Percentiles rank a stretch among this genome's conserved stretches.
Evolutionary conservation across 2,329 filamentous ascomycete genomes (phyloP).

Genomic region (Blastomyces gilchristii): DNA sequence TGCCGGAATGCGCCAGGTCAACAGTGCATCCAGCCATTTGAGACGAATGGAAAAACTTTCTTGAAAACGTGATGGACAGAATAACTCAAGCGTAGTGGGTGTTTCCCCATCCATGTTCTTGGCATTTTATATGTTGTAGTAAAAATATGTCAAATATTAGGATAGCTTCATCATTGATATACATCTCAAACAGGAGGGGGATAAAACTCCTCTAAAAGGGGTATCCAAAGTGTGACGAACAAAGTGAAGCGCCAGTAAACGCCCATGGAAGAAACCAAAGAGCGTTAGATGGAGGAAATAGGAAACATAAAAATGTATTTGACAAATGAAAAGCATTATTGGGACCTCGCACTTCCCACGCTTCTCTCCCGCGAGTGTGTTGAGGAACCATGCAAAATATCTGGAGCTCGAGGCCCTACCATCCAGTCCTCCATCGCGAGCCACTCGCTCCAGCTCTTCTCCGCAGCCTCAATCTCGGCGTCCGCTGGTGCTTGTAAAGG

Average conservation of each 20-base stretch:
- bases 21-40: background rate
- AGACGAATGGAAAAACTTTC: no score
- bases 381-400: slow-evolving; percentile 31
- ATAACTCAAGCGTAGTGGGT: no score
- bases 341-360: slow-evolving; percentile 21
- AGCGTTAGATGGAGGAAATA: background rate
- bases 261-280: background rate
- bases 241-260: background rate
- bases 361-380: slow-evolving; percentile 24
- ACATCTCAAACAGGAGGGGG: background rate
- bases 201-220: background rate
- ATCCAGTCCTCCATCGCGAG: slow-evolving; percentile 97
- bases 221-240: background rate
- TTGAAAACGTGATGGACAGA: no score
- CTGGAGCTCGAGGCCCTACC: slow-evolving; percentile 70
- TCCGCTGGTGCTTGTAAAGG: slow-evolving; percentile 68
- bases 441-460: slow-evolving; percentile 88
- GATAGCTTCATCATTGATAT: background rate
- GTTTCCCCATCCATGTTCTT: no score
- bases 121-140: no score
- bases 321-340: slow-evolving; percentile 9
- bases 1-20: no score
- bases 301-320: background rate
- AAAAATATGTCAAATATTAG: no score
- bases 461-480: slow-evolving; percentile 70